Evolutionary conservation across 257 asterid species (phyloP), one percentile per base, ranked within the genome.

Genomic region (Salvia hispanica): DNA sequence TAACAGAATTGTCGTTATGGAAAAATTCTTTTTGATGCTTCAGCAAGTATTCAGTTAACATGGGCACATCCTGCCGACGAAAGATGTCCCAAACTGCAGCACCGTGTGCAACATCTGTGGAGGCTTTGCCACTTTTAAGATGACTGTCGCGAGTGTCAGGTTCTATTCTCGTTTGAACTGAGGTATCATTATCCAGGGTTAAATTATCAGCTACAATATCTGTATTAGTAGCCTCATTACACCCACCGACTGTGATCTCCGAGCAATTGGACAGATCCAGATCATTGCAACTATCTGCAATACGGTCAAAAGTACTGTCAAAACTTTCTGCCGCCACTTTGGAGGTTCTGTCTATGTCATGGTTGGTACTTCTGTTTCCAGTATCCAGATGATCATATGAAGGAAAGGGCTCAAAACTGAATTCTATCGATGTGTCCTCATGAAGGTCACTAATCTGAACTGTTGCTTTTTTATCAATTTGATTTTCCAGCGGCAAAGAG

Each of bases 81-180:
- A 92, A 89, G 46, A 92, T 89, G 66, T 89, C 96, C 96, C 96
- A 92, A 25, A 85, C 76, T 56, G 95, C 96, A 72, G 87, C 95
- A 45, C 92, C 95, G 40, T 80, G 78, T 9, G 40, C 63, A 66
- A 13, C 71, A 21, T 74, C 78, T 2, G 58, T 55, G 10, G 60
- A 7, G 58, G 56, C n/a, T 28, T 70, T 39, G 13, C 72, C 69
- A 8, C 61, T 70, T 57, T 55, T 66, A 28, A 57, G 62, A 65
- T 21, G 40, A 45, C 67, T 66, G 13, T 48, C 48, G 44, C 66
- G 50, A 13, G 46, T 6, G 8, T 57, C 70, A 34, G 57, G 21
- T 36, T 68, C 62, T 57, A 7, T 64, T 48, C 71, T 74, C 37
- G 2, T 63, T 40, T 46, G 71, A 53, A 59, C 52, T 46, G 64